Percentiles rank a stretch among this genome's conserved stretches.
Conservation (phyloP, 2,329 filamentous ascomycete genomes). For the Xylariaceae sp. region DNA sequence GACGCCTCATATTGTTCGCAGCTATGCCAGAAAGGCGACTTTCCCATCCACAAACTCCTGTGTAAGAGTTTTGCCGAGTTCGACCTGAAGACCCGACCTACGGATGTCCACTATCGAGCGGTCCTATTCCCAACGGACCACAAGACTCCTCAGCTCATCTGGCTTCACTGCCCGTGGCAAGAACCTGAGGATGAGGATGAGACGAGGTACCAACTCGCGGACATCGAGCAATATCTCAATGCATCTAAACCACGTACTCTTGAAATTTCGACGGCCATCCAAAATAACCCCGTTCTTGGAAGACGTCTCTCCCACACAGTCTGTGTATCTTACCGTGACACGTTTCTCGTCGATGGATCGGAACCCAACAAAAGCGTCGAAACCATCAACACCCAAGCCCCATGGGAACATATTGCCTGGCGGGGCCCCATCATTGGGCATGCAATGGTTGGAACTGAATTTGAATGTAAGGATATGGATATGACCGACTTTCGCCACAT, state of each 20-base stretch:
- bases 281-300: neutral
- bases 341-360: conserved; percentile 5
- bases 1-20: conserved; percentile 10
- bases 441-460: neutral
- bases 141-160: conserved; percentile 5
- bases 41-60: conserved; percentile 10
- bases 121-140: conserved; percentile 8
- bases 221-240: conserved; percentile 1
- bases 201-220: neutral
- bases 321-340: conserved; percentile 2
- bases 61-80: conserved; percentile 1
- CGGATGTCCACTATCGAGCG: conserved; percentile 4
- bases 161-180: conserved; percentile 9
- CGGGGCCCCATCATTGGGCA: conserved; percentile 17
- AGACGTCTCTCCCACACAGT: neutral
- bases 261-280: neutral
- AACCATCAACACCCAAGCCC: neutral
- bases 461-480: conserved; percentile 17
- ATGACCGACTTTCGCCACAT: conserved; percentile 24
- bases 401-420: conserved; percentile 8
- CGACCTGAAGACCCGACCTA: neutral
- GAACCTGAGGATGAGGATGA: neutral
- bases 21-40: conserved; percentile 8
- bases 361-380: neutral
- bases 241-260: neutral